Evolutionary conservation across 2,329 filamentous ascomycete genomes (phyloP), one percentile per base, ranked within the genome.

Genomic region (Clathrospora elynae): DNA sequence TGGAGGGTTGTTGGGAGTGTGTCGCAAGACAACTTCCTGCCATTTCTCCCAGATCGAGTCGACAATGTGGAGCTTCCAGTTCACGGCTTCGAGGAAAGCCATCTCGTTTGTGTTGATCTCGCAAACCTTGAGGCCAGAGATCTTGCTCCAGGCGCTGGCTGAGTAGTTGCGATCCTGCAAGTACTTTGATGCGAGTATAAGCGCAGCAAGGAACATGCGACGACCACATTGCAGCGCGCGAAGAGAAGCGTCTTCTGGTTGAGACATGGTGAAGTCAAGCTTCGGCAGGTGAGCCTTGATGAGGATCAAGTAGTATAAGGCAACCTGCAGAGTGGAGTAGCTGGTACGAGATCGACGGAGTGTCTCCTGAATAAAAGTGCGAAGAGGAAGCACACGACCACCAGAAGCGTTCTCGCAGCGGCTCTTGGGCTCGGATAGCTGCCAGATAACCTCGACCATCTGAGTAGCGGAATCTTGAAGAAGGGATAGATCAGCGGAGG

Each of bases 21-120:
- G 87, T 71, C 88, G 88, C 55, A 96, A 75, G 38, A 97, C 88
- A 52, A 96, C 86, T 51, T 96, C 89, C 30, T 90, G 92, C 93
- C 93, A 99, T 53, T 88, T 85, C 68, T 93, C 87, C 73, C 96
- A 97, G 7, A 88, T 81, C 3, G 86, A 80, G 56, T 96, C 90
- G 1, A 90, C 86, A 52, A 99, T 92, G 70, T 99, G 93, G 19
- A 99, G 82, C 62, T 90, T 89, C 91, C 92, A 99, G 70, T 90
- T 86, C 51, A 99, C 89, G 31, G 91, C 88, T 49, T 86, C 75
- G 32, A 99, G 80, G 68, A 97, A 99, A 12, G 88, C 85, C 70
- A 95, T 86, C 74, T 99, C 93, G 70, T 97, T 97, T 65, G 90
- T 87, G 73, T 97, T 97, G 72, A 99, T 97, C 73, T 99, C 93